Evolutionary conservation across 192 early-diverging fungal genomes (phyloP).

Genomic region (Mortierella antarctica): DNA sequence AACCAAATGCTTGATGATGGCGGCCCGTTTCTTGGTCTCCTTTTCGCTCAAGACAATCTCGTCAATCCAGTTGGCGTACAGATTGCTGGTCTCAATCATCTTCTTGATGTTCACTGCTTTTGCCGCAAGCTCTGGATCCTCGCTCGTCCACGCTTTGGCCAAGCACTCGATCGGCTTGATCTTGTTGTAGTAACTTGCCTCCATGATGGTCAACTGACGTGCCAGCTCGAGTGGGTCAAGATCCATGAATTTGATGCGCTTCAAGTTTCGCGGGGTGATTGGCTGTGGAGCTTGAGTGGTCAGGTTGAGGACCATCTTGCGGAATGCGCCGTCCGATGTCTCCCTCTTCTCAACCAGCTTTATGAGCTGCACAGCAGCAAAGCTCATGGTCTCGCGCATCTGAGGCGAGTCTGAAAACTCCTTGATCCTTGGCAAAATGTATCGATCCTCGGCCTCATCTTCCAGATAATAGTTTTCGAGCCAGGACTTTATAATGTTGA

Average conservation of each 20-base stretch:
- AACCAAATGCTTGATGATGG: slow-evolving; percentile 87
- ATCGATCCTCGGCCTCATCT: slow-evolving; percentile 76
- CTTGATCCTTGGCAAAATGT: slow-evolving; percentile 74
- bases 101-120: slow-evolving; percentile 87
- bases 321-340: slow-evolving; percentile 66
- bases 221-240: slow-evolving; percentile 93
- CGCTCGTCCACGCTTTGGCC: slow-evolving; percentile 85
- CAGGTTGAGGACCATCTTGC: slow-evolving; percentile 71
- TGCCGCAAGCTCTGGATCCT: slow-evolving; percentile 64
- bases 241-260: slow-evolving; percentile 85
- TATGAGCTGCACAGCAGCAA: slow-evolving; percentile 77
- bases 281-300: slow-evolving; percentile 76
- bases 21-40: slow-evolving; percentile 83
- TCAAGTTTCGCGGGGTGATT: slow-evolving; percentile 84
- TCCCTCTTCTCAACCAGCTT: slow-evolving; percentile 83
- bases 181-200: slow-evolving; percentile 82
- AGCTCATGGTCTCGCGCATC: slow-evolving; percentile 78
- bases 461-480: slow-evolving; percentile 90
- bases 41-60: slow-evolving; percentile 83
- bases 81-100: slow-evolving; percentile 87
- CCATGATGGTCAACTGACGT: slow-evolving; percentile 95
- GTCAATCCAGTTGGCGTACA: slow-evolving; percentile 83
- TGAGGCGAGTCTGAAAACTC: slow-evolving; percentile 75
- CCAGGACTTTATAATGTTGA: slow-evolving; percentile 97
- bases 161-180: slow-evolving; percentile 92